Base-by-base conservation (phyloP, 768 basidiomycete genomes). In the Tylopilus felleus region DNA sequence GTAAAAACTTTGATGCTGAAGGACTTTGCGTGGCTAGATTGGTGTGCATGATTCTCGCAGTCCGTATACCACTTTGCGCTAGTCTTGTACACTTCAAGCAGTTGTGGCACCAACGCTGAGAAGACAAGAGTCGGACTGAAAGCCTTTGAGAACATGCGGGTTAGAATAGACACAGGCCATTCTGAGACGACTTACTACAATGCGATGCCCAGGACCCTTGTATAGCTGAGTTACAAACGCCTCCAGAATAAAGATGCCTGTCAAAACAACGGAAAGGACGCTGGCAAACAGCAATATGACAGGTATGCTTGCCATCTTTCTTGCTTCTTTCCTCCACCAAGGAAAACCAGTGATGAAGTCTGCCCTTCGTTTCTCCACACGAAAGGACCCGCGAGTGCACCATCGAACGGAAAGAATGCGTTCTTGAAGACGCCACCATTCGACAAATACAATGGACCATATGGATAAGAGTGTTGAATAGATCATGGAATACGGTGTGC, bases 1-100 rank as follows among this genome's bases (percentile, higher is more conserved):
- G 88, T 83, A 66, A 98, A 99, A 3, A 90, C 88, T 71, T 98
- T 99, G 66, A 89, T 75, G 16, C 94, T 93, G 23, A 97, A 78
- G 17, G 90, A 91, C 8, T 83, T 80, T 53, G 84, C 81, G 66
- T 92, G 83, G 2, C 82, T 81, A 3, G 86, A 86, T 58, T 88
- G 82, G 60, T 90, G 90, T 1, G 81, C 77, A 66, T 98, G 94
- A 65, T 97, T 95, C 73, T 99, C 96, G 90, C 92, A 95, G 41
- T 79, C 72, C 0, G 94, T 93, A 49, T 98, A 77, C 17, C 77
- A 73, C 47, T 74, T 74, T 1, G 92, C 90, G 45, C 85, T 76
- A 5, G 72, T 60, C 60, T 89, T 86, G 69, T 93, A 96, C 8
- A 88, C 66, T 1, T 77, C 80, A 2, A 95, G 78, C 17, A 98